These are phyloP conservation scores for Scleroderma bovista DNA, from an alignment of 768 basidiomycete species.

Conservation along the genomic window DNA sequence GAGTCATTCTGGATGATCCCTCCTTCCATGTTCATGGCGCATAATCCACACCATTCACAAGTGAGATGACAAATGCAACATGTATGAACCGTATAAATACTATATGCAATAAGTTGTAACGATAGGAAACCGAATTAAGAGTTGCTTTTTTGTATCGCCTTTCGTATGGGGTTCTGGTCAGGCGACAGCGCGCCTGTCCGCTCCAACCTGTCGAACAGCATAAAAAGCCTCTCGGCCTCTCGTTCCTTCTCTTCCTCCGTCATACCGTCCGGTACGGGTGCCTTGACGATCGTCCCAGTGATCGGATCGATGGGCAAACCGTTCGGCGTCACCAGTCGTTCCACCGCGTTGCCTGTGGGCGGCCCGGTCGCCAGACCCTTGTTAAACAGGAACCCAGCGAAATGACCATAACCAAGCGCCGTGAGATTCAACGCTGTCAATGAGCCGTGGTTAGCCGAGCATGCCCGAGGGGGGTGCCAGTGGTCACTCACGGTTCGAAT, in stretches of 20 bases:
- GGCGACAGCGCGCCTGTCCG: constrained; percentile 63
- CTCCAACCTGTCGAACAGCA: constrained; percentile 86
- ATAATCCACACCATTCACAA: too few species aligned
- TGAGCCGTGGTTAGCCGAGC: neutral
- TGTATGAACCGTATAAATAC: too few species aligned
- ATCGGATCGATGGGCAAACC: constrained; percentile 71
- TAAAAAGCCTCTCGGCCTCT: constrained; percentile 90
- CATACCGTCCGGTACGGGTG: constrained; percentile 53
- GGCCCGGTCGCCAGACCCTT: constrained; percentile 77
- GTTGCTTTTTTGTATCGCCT: constrained; percentile 44
- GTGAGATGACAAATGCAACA: too few species aligned
- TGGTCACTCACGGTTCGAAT: constrained; percentile 54
- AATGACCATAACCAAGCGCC: constrained; percentile 92
- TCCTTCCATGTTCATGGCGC: neutral
- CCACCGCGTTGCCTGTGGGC: constrained; percentile 27
- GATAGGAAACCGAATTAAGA: too few species aligned
- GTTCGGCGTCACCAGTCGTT: constrained; percentile 26
- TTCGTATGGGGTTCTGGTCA: constrained; percentile 66
- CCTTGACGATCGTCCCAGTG: constrained; percentile 61
- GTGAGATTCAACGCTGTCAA: constrained; percentile 61
- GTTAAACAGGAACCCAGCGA: constrained; percentile 90
- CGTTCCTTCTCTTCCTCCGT: constrained; percentile 92
- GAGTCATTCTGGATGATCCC: too few species aligned
- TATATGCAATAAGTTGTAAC: too few species aligned
- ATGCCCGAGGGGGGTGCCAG: neutral